Base-by-base conservation (phyloP, 805 yeast genomes). In the Candida pseudoglaebosa region DNA sequence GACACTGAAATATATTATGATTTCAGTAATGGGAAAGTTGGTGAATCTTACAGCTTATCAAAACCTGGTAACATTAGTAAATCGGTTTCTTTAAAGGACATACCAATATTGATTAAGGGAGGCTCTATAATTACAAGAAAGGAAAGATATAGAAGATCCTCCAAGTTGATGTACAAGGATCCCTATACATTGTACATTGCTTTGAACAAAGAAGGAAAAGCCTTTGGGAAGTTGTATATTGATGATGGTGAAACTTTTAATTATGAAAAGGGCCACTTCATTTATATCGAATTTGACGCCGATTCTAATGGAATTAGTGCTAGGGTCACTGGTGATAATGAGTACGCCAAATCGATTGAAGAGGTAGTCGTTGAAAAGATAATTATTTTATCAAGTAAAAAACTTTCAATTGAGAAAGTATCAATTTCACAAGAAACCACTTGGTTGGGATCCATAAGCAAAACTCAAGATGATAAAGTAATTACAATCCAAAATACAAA, bases 201-300 rank as follows among this genome's bases (percentile, higher is more conserved):
- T 0, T 68, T 81, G 8, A 69, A 68, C 40, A 47, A 53, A 2
- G 49, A 61, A 2, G 81, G 80, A 1, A 46, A 50, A 5, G 88
- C 90, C 0, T 57, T 59, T 0, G 84, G 85, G 2, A 57, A 62
- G 13, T 56, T 90, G 22, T 90, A 89, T 56, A 59, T 84, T 26
- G 98, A 90, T 57, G 98, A 90, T 59, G 96, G 95, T 12, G 84
- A 81, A 48, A 70, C 90, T 0, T 85, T 73, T 48, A 74, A 67
- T 32, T 78, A 78, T 54, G 41, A 56, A 22, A 47, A 62, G 2
- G 84, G 82, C 5, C 80, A 77, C 19, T 81, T 45, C 50, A 38
- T 78, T 2, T 56, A 64, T 32, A 52, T 77, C 2, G 50, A 64
- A 2, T 69, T 85, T 24, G 46, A 46, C 2, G 65, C 70, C 13